phyloP scores from a whole-genome alignment of 192 early-diverging fungal genomes.

The Coemansia sp. region DNA sequence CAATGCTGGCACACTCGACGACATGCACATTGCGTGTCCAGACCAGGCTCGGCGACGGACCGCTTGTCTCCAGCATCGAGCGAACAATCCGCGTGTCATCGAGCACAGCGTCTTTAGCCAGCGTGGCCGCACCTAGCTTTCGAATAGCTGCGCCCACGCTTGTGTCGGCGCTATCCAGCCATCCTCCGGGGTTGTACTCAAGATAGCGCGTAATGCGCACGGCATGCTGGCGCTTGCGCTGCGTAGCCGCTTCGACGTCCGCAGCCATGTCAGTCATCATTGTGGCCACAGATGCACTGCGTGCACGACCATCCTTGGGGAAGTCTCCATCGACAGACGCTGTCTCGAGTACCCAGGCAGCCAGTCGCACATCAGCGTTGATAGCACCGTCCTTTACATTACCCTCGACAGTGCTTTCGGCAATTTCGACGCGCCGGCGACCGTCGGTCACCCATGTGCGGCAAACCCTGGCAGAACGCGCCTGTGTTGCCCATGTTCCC shows the following conservation, averaged over 20 bases:
- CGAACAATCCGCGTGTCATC: constrained; percentile 11
- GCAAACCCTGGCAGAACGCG: constrained; percentile 32
- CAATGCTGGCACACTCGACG: not conserved
- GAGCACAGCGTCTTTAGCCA: constrained; percentile 10
- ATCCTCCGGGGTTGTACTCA: constrained; percentile 36
- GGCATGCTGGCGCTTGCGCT: constrained; percentile 32
- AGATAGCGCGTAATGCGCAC: constrained; percentile 37
- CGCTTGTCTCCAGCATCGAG: constrained; percentile 15
- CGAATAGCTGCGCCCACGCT: not conserved
- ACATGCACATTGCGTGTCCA: constrained; percentile 40
- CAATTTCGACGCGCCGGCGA: constrained; percentile 40
- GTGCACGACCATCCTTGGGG: constrained; percentile 1
- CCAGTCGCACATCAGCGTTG: constrained; percentile 32
- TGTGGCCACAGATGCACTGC: constrained; percentile 20
- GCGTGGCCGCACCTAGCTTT: constrained; percentile 3
- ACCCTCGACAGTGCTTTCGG: constrained; percentile 25
- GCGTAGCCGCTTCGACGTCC: constrained; percentile 31
- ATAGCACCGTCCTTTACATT: not conserved
- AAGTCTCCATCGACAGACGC: not conserved
- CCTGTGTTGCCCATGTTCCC: constrained; percentile 32
- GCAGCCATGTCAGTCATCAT: constrained; percentile 21
- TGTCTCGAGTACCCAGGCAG: constrained; percentile 39
- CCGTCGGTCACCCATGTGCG: constrained; percentile 25
- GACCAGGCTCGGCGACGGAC: constrained; percentile 29
- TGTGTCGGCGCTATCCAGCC: constrained; percentile 22